Base-by-base conservation (phyloP, 2,329 filamentous ascomycete genomes). In the Dactylellina cionopaga region DNA sequence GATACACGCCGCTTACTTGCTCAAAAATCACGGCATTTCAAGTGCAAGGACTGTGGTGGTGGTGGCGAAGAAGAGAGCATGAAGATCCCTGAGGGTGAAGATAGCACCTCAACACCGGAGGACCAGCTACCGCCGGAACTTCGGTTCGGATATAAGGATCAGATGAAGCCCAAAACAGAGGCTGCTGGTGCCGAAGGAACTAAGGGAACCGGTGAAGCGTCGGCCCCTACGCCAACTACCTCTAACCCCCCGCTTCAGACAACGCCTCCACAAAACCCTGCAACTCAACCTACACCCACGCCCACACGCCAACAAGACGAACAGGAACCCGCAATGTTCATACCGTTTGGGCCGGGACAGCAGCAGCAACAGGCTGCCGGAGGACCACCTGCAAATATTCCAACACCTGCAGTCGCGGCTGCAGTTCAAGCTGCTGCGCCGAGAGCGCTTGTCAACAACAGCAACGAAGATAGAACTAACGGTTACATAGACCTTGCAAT, bases 101-200 rank as follows among this genome's bases (percentile, higher is more conserved):
- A 27, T 43, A 81, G 80, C 1, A 80, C 80, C 41, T 80, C 75
- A 68, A 75, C 75, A 75, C 80, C 74, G 75, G 80, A 80, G 75
- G 80, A 76, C 72, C 81, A 78, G 17, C 80, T 87, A 10, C 85
- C 86, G 0, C 82, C 84, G 66, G 85, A 87, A 76, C 78, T 88
- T 78, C 80, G 84, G 78, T 82, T 96, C 81, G 89, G 85, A 1
- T 94, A 89, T 80, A 86, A 88, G 74, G 91, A 92, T 78, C 89
- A 92, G 80, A 83, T 92, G 82, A 83, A 80, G 43, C 83, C 81
- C 77, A 79, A 78, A 31, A 76, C 76, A 60, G 76, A 74, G 5
- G 47, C n/a, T 9, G 54, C 17, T 5, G 31, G 39, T 15, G 13
- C 13, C 9, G 59, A 54, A 11, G 44, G 24, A 37, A 27, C 10